Evolutionary conservation across 2,329 filamentous ascomycete species (phyloP).

Genomic region (Monosporascus sp.): DNA sequence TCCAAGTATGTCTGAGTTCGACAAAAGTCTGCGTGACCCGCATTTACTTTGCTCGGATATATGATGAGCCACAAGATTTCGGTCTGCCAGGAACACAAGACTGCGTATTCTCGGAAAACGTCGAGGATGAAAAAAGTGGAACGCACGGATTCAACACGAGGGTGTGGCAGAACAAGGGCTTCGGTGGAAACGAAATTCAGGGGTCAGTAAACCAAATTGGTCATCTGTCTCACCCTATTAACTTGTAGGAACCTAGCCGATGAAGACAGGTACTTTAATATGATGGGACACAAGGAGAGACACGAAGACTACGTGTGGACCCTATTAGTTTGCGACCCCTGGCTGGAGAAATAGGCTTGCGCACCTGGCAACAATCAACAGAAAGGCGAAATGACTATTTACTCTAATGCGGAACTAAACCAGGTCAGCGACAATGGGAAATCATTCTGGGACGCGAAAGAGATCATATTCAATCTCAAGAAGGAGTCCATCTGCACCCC

Average conservation of each 20-base stretch:
- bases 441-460: slow-evolving; percentile 7
- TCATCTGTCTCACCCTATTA: no score
- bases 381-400: no score
- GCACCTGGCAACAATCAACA: no score
- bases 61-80: slow-evolving; percentile 8
- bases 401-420: no score
- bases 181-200: slow-evolving; percentile 13
- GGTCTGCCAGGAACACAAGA: slow-evolving; percentile 5
- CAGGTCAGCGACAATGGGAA: neutral
- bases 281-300: slow-evolving; percentile 20
- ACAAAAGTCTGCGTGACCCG: slow-evolving; percentile 4
- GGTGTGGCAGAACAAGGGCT: slow-evolving; percentile 18
- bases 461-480: slow-evolving; percentile 7
- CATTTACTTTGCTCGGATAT: slow-evolving; percentile 21
- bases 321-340: no score
- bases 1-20: neutral
- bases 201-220: neutral
- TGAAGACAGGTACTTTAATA: slow-evolving; percentile 25
- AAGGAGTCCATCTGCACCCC: no score
- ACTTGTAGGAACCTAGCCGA: slow-evolving; percentile 10
- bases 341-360: no score
- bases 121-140: neutral
- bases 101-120: slow-evolving; percentile 17
- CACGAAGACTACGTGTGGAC: slow-evolving; percentile 20
- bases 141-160: slow-evolving; percentile 10